Evolutionary conservation across 805 yeast species (phyloP), one percentile per base, ranked within the genome.

Genomic region (Saturnispora ahearnii): DNA sequence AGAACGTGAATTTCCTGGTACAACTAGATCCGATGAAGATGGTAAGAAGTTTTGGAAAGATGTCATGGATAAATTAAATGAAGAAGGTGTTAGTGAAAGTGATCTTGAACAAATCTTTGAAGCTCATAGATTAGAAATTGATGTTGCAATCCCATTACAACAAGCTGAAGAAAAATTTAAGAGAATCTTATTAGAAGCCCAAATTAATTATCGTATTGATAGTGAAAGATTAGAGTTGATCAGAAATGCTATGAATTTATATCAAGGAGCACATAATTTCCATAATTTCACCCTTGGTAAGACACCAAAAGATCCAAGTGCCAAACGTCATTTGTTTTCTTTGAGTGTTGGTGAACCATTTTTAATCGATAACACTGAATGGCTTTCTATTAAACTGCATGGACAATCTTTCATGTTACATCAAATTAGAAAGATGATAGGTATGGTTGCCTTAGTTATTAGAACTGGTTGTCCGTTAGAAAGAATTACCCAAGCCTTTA

Each of bases 371-470:
- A 89, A 87, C 44, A 89, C 96, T 6, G 98, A 93, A 63, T 93
- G 99, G 99, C 77, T 87, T 2, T 87, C 96, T 2, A 84, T 93
- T 61, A 90, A 91, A 70, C 87, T 93, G 57, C 99, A 93, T 65
- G 99, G 99, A 7, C 99, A 93, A 69, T 87, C 96, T 3, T 93
- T 93, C 67, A 93, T 93, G 98, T 74, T 93, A 55, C 98, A 91
- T 69, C 99, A 91, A 73, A 93, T 93, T 62, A 81, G 99, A 64
- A 93, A 93, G 64, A 93, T 93, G 98, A 87, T 93, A 52, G 91
- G 96, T 22, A 84, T 91, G 95, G 96, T 95, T 1, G 79, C 90
- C 0, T 72, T 91, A 51, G 79, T 86, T 15, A 81, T 91, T 22
- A 77, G 99, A 62, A 82, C 93, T 18, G 93, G 96, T 10, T 81